Evolutionary conservation across 768 basidiomycete species (phyloP).

Genomic region (Kondoa malvinella): DNA sequence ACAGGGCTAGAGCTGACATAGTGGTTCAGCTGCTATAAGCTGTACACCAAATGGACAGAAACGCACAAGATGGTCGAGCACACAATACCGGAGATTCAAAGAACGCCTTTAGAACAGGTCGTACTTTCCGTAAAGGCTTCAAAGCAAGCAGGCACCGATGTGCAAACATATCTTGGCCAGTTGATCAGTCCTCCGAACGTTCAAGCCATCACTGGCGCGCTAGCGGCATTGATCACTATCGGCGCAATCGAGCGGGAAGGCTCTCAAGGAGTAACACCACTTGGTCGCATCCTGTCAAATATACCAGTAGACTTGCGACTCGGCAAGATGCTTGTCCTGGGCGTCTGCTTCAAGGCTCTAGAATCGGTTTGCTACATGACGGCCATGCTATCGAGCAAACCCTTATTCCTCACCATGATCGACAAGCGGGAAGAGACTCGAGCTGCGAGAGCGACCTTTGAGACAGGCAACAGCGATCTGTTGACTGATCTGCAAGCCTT

Average conservation of each 20-base stretch:
- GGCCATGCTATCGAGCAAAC: slow-evolving; percentile 63
- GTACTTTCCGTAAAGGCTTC: slow-evolving; percentile 66
- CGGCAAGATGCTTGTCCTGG: slow-evolving; percentile 72
- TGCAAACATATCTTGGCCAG: slow-evolving; percentile 53
- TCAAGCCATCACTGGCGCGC: slow-evolving; percentile 58
- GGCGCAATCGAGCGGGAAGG: slow-evolving; percentile 51
- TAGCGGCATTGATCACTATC: slow-evolving; percentile 52
- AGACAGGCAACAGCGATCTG: slow-evolving; percentile 59
- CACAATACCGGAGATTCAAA: slow-evolving; percentile 70
- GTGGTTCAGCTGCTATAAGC: slow-evolving; percentile 68
- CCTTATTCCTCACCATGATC: slow-evolving; percentile 62
- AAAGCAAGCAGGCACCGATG: slow-evolving; percentile 51
- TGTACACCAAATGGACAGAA: slow-evolving; percentile 62
- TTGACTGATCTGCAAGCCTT: slow-evolving; percentile 67
- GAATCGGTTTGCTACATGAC: slow-evolving; percentile 59
- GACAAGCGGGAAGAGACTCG: slow-evolving; percentile 68
- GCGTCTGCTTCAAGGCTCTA: slow-evolving; percentile 63
- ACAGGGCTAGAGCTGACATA: slow-evolving; percentile 17
- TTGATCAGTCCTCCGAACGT: slow-evolving; percentile 72
- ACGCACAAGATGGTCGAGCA: slow-evolving; percentile 47
- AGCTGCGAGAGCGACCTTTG: slow-evolving; percentile 55
- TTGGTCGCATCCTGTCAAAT: slow-evolving; percentile 65
- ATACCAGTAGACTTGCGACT: slow-evolving; percentile 77
- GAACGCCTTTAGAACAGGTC: slow-evolving; percentile 68
- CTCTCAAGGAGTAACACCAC: slow-evolving; percentile 46